Base-by-base conservation (phyloP, 1,284 basidiomycete genomes). In the Quambalaria eucalypti region DNA sequence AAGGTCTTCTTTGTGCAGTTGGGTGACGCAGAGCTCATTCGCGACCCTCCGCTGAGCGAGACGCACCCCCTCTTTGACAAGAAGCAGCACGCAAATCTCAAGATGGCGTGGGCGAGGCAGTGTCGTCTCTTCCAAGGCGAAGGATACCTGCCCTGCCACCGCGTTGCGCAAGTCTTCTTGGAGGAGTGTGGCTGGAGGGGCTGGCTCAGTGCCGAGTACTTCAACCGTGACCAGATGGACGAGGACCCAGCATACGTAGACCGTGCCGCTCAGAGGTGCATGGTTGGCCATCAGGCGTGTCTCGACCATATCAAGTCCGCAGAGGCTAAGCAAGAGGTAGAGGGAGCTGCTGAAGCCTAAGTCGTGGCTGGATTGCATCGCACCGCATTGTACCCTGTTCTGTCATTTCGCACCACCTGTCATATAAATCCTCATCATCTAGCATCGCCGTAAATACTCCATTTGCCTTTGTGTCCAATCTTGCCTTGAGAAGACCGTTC, bases 1-100 rank as follows among this genome's bases (percentile, higher is more conserved):
- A 62, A 60, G 46, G 56, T 62, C 48, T 62, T 62, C 12, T 36
- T 62, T 3, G 31, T 62, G 2, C 61, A 62, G 39, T 54, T 62
- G 31, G 61, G 61, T 5, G 61, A 62, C 31, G 61, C 55, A 1
- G 50, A 36, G 12, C 36, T 28, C 8, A 31, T 60, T 50, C n/a
- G n/a, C n/a, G 33, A 47, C 4, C 12, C 23, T 2, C 53, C 61
- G 0, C 38, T 60, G 2, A 33, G n/a, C 31, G 25, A 30, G 19
- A 7, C 28, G 7, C n/a, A 28, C 48, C 36, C 36, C 3, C 54
- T 56, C 33, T 56, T 51, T 29, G 54, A 56, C 26, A 30, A 49
- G 9, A 48, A 28, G 42, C 36, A 48, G 44, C 54, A 56, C 25
- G 49, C 54, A 14, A 56, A 56, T 44, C 19, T 47, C 50, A 56